phyloP scores from a whole-genome alignment of 108 stramenopile genomes.

The Fragilaria crotonensis region DNA sequence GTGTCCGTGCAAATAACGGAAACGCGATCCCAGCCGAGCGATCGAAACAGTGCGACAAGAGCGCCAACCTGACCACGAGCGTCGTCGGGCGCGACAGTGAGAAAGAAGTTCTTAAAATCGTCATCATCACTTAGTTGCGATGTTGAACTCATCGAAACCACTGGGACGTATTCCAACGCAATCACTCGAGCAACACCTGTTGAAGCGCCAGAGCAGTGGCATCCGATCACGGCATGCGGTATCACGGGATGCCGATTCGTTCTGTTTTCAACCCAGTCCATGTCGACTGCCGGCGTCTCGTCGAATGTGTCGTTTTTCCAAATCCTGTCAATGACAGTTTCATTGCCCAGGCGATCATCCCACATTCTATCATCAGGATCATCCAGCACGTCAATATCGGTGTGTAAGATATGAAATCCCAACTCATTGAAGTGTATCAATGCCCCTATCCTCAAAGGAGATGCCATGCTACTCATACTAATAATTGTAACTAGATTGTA shows the following conservation, averaged over 20 bases:
- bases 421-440: too few species aligned
- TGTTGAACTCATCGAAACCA: not conserved
- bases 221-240: constrained; percentile 9
- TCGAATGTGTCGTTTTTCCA: not conserved
- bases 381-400: too few species aligned
- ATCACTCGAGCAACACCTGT: not conserved
- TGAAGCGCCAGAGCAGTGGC: constrained; percentile 5
- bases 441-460: too few species aligned
- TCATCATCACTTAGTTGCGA: not conserved
- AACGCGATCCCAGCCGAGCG: constrained; percentile 8
- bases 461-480: too few species aligned
- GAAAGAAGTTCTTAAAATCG: constrained; percentile 8
- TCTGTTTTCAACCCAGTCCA: not conserved
- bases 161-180: constrained; percentile 4
- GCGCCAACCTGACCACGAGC: constrained; percentile 8
- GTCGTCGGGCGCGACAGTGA: constrained; percentile 10
- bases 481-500: too few species aligned
- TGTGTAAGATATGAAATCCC: too few species aligned
- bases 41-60: not conserved
- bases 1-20: constrained; percentile 10
- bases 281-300: not conserved
- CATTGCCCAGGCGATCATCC: not conserved
- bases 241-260: not conserved
- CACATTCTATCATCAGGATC: not conserved
- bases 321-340: not conserved